Evolutionary conservation across 139 green algal genomes (phyloP).

Genomic region (Haematococcus lacustris): DNA sequence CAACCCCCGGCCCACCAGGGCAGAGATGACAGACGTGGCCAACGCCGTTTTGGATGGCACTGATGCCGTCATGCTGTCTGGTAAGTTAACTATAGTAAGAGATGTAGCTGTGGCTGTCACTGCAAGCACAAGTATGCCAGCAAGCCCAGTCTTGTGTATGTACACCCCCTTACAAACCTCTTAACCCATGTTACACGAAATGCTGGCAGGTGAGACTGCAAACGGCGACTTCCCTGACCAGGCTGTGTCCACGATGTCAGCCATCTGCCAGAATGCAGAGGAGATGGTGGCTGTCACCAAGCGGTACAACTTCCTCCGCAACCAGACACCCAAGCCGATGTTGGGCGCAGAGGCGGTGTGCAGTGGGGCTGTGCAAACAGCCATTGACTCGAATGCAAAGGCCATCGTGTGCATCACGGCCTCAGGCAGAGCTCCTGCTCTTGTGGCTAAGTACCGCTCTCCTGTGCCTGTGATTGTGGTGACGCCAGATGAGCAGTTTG

Average conservation of each 20-base stretch:
- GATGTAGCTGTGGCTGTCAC: too few species aligned
- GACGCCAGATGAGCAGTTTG: constrained; percentile 30
- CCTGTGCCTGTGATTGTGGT: constrained; percentile 43
- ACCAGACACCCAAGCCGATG: constrained; percentile 50
- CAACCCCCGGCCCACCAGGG: constrained; percentile 55
- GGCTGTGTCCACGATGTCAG: constrained; percentile 60
- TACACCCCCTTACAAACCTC: too few species aligned
- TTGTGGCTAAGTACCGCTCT: constrained; percentile 57
- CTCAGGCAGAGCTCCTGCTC: constrained; percentile 28
- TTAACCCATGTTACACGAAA: too few species aligned
- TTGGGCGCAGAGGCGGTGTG: constrained; percentile 35
- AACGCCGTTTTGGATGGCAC: constrained; percentile 73
- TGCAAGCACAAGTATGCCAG: too few species aligned
- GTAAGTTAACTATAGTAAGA: constrained; percentile 9
- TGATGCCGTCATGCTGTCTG: constrained; percentile 42
- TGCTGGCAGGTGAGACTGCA: constrained; percentile 53
- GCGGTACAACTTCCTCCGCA: constrained; percentile 51
- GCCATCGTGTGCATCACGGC: constrained; percentile 52
- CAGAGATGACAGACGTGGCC: constrained; percentile 75
- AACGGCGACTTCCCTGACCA: constrained; percentile 56
- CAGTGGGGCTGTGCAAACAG: constrained; percentile 38
- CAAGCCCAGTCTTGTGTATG: too few species aligned
- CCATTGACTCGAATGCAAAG: constrained; percentile 63
- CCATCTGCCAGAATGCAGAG: constrained; percentile 64
- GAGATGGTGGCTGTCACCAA: constrained; percentile 51